These are phyloP conservation scores for Cladosporium colombiae DNA, from an alignment of 2,329 filamentous ascomycete species.

Conservation along the genomic window DNA sequence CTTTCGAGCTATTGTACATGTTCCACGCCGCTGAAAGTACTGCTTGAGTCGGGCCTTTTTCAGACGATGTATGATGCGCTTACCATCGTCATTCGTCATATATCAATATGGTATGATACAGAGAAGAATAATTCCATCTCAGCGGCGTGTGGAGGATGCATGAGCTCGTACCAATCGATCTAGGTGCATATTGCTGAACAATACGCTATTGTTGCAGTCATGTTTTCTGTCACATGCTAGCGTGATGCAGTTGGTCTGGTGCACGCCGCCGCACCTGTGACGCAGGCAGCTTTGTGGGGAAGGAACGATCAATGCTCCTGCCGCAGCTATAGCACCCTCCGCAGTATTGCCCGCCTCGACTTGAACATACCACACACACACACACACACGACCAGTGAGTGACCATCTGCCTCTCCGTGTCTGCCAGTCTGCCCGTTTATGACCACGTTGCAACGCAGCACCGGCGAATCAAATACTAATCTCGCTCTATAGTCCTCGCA, in stretches of 20 bases:
- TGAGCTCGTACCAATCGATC: neutral
- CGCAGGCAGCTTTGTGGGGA: constrained; percentile 17
- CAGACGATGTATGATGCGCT: neutral
- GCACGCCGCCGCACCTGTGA: constrained; percentile 9
- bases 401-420: neutral
- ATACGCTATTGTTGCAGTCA: neutral
- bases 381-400: neutral
- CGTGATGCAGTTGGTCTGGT: constrained; percentile 12
- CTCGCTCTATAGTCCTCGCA: neutral
- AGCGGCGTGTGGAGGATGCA: neutral
- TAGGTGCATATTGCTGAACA: neutral
- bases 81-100: neutral
- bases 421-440: neutral
- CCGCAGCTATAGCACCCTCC: constrained; percentile 12
- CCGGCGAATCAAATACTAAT: constrained; percentile 1
- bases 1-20: neutral
- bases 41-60: neutral
- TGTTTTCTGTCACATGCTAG: constrained; percentile 15
- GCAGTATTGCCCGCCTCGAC: constrained; percentile 9
- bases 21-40: neutral
- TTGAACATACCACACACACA: neutral
- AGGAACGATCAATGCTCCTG: constrained; percentile 14
- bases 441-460: neutral
- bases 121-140: neutral
- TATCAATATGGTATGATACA: neutral